Evolutionary conservation across 1,139 yeast genomes (phyloP).

Genomic region (Kluyveromyces sp.): DNA sequence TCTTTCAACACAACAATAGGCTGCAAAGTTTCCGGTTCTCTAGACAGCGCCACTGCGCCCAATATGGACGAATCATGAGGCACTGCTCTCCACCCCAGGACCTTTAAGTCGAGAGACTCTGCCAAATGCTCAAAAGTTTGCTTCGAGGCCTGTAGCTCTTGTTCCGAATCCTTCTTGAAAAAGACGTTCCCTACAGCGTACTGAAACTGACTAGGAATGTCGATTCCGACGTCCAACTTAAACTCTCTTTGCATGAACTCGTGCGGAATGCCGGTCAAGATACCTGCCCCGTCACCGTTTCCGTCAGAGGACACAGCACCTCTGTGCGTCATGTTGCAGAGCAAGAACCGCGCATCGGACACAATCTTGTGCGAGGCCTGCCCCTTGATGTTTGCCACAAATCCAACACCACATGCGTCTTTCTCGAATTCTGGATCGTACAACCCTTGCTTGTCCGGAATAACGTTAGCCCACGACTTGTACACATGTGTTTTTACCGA

Average conservation of each 20-base stretch:
- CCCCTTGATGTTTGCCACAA: slow-evolving; percentile 92
- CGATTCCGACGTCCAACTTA: slow-evolving; percentile 40
- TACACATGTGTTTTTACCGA: slow-evolving; percentile 51
- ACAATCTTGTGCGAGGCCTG: slow-evolving; percentile 82
- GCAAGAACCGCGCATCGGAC: slow-evolving; percentile 77
- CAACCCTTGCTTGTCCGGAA: slow-evolving; percentile 83
- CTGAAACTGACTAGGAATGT: slow-evolving; percentile 70
- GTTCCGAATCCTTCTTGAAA: slow-evolving; percentile 58
- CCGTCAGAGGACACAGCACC: slow-evolving; percentile 97
- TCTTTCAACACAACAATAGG: slow-evolving; percentile 74
- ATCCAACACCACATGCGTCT: slow-evolving; percentile 99
- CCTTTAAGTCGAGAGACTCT: slow-evolving; percentile 62
- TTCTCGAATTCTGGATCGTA: slow-evolving; percentile 92
- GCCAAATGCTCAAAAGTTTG: slow-evolving; percentile 79
- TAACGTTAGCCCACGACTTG: slow-evolving; percentile 84
- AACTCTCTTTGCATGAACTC: slow-evolving; percentile 80
- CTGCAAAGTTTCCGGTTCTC: slow-evolving; percentile 88
- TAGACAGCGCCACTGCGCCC: slow-evolving; percentile 90
- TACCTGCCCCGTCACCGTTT: slow-evolving; percentile 99
- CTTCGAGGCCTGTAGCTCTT: slow-evolving; percentile 58
- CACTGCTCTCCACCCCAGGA: slow-evolving; percentile 93
- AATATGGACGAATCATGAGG: slow-evolving; percentile 89
- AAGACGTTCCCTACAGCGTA: slow-evolving; percentile 94
- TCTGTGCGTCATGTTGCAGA: slow-evolving; percentile 97
- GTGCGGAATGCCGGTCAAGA: slow-evolving; percentile 88